Evolutionary conservation across 2,329 filamentous ascomycete genomes (phyloP).

Genomic region (Penicillium sp.): DNA sequence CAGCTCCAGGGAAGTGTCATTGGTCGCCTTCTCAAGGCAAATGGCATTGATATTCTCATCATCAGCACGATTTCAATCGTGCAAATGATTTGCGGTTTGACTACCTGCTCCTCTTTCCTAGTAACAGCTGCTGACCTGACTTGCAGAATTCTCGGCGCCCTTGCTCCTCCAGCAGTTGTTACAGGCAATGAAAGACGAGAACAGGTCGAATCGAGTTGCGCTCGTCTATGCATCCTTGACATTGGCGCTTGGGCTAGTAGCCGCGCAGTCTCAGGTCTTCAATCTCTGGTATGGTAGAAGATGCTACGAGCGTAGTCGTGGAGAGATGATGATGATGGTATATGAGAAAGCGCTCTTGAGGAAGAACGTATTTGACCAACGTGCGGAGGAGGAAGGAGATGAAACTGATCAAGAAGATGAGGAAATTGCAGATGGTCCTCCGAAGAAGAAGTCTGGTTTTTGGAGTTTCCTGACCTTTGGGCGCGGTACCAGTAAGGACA

Average conservation of each 20-base stretch:
- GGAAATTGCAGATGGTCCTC: slow-evolving; percentile 17
- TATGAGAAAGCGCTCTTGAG: slow-evolving; percentile 77
- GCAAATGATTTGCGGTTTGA: slow-evolving; percentile 61
- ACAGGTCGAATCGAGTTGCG: slow-evolving; percentile 59
- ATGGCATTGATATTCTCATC: slow-evolving; percentile 77
- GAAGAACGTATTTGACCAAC: slow-evolving; percentile 58
- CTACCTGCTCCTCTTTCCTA: neutral
- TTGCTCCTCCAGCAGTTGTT: slow-evolving; percentile 75
- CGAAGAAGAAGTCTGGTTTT: slow-evolving; percentile 32
- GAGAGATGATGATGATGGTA: slow-evolving; percentile 84
- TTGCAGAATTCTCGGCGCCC: slow-evolving; percentile 62
- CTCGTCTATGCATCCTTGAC: slow-evolving; percentile 69
- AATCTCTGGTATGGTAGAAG: slow-evolving; percentile 82
- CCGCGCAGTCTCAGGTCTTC: slow-evolving; percentile 70
- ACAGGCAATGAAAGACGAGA: slow-evolving; percentile 64
- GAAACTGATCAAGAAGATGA: slow-evolving; percentile 19
- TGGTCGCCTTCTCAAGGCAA: slow-evolving; percentile 71
- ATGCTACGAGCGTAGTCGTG: slow-evolving; percentile 80
- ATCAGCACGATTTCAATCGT: slow-evolving; percentile 68
- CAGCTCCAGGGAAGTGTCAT: slow-evolving; percentile 75
- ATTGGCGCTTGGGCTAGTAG: slow-evolving; percentile 64
- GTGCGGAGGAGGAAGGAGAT: slow-evolving; percentile 35
- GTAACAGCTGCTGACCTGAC: slow-evolving; percentile 27
- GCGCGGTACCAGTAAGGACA: slow-evolving; percentile 33
- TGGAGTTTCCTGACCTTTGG: slow-evolving; percentile 32